Evolutionary conservation across 306 rosid species (phyloP), one percentile per base, ranked within the genome.

Genomic region (Alnus rubra): DNA sequence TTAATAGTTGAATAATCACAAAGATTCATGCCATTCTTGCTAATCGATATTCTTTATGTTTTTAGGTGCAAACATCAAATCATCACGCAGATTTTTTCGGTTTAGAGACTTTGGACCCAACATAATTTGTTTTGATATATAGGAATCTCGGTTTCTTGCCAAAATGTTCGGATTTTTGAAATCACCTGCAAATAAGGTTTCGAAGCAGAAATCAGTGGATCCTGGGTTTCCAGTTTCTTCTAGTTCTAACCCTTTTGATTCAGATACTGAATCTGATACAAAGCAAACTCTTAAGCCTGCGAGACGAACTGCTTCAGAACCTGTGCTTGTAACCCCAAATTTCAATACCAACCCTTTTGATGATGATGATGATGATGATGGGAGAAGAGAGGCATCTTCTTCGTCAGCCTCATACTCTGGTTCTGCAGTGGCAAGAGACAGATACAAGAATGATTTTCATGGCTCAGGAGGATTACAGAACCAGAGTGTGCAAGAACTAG

Each of bases 401-500:
- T 54, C 80, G 1, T 70, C 83, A 37, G 44, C 90, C 9, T 74
- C 82, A 9, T 10, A 68, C 39, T 74, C 44, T 44, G 14, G 77
- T 70, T 75, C 86, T 39, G 28, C 75, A 18, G 81, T 77, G 14
- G 53, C 83, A 44, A 91, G 81, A 73, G 78, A 78, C 7, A 81
- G 80, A 54, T 88, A 88, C 74, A 78, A 84, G 75, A 91, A 87
- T 3, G 87, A 45, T 77, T 91, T 93, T 47, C 54, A 45, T 0
- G 85, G 88, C 58, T 88, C 90, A 0, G 97, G 98, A 31, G 97
- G 97, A 14, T 54, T 96, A 50, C 92, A 90, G 89, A 90, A 82
- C 72, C 90, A 91, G 51, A 89, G 94, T 81, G 89, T 88, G 75
- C 93, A 93, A 50, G 94, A 96, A 30, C 80, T 96, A 7, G 98